A percentile compares a stretch with the other conserved stretches of the same genome.
Conservation (phyloP, 2,329 filamentous ascomycete genomes). For the Paraphoma sp. region DNA sequence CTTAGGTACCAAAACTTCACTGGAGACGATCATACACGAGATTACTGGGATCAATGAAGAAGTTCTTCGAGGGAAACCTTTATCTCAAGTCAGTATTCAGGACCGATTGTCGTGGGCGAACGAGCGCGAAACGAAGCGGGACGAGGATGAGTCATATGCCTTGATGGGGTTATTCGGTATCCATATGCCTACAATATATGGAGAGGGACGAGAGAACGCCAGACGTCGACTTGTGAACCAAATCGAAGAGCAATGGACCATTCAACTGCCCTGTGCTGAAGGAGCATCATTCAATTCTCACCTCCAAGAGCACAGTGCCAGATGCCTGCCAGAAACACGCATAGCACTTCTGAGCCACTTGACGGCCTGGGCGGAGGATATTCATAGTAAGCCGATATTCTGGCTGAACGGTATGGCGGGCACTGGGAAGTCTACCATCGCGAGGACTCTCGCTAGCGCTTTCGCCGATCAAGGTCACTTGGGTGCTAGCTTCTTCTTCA, state of each 20-base stretch:
- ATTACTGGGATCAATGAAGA: not conserved
- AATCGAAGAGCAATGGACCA: not conserved
- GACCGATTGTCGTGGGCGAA: not conserved
- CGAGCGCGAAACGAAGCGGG: not conserved
- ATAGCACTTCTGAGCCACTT: not conserved
- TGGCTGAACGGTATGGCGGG: slow-evolving; percentile 30
- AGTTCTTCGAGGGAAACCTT: not conserved
- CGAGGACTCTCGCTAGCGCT: slow-evolving; percentile 20
- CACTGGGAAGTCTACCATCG: slow-evolving; percentile 21
- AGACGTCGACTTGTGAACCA: not conserved
- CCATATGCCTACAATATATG: not conserved
- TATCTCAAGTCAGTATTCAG: not conserved
- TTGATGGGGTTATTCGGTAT: not conserved
- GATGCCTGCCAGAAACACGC: slow-evolving; percentile 7
- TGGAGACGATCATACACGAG: not conserved
- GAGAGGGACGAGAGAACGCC: not conserved
- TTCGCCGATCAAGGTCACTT: slow-evolving; percentile 2
- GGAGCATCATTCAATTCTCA: slow-evolving; percentile 7
- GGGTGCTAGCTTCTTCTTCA: slow-evolving; percentile 22
- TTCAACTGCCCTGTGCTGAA: not conserved
- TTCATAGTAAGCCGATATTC: too few species aligned
- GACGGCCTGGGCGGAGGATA: too few species aligned
- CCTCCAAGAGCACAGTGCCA: not conserved
- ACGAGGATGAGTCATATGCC: not conserved
- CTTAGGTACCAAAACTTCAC: not conserved